Base-by-base conservation (phyloP, 805 yeast genomes). In the Lipomyces oligophaga region DNA sequence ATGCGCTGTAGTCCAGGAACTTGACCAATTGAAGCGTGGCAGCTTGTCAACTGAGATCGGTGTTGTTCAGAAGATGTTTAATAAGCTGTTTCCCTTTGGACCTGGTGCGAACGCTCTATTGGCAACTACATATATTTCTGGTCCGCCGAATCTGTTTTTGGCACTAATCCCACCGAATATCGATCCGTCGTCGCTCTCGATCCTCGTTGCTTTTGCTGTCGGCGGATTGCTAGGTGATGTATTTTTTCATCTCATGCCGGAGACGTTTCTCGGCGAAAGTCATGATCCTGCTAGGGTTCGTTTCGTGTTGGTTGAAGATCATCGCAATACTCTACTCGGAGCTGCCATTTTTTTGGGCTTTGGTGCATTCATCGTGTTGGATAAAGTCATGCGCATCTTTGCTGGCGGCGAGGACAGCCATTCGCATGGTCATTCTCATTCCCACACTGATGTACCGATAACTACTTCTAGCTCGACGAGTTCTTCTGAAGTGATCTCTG, bases 171-270 rank as follows among this genome's bases (percentile, higher is more conserved):
- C 87, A 4, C 72, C 80, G 0, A 63, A 72, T 24, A 77, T 80
- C 38, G 67, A 74, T 38, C 78, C 80, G 0, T 54, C 75, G 2
- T 66, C 71, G 26, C 65, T 81, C 30, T 69, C 78, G 7, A 60
- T 76, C 21, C 63, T 83, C 45, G 85, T 83, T 1, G 71, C 85
- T 36, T 83, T 84, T 66, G 89, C 90, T 11, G 74, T 80, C 38
- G 93, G 93, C 36, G 85, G 89, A 1, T 67, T 84, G 31, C 65
- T 84, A 28, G 90, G 90, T 36, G 90, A 83, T 60, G 79, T 83
- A 1, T 81, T 84, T 52, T 62, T 83, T 35, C 93, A 84, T 63
- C 60, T 84, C 48, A 64, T 84, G 38, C 93, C 93, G 2, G 84
- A 81, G 58, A 76, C 80, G 1, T 81, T 79, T 54, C 66, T 75